Base-by-base conservation (phyloP, 306 rosid species). In the Quercus gilva region DNA sequence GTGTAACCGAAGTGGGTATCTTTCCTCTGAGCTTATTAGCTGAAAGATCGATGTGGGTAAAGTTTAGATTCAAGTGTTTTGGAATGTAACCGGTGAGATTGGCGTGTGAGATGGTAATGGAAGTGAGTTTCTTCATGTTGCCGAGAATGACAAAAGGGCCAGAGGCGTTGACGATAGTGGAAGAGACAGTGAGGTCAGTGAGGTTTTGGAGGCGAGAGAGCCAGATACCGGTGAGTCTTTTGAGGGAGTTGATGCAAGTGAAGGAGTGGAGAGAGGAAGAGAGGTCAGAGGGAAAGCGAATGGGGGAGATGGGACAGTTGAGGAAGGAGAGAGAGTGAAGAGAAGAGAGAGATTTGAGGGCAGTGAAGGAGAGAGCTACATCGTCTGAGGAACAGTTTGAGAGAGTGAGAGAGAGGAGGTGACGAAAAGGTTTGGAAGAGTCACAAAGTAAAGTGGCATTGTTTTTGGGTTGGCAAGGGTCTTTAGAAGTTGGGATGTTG, bases 271-370 rank as follows among this genome's bases (percentile, higher is more conserved):
- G 97, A n/a, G 94, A 91, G 77, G 85, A 3, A 0, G 82, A 80
- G 51, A 95, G 97, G 5, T 90, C 95, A 3, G 94, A 37, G 3
- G 99, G 99, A 80, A 95, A 80, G 78, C 86, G 97, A 64, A 95
- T 84, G 59, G 98, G 95, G 51, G 98, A 68, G 19, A 92, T 74
- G 31, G 98, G 99, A 80, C 99, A 95, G 90, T 95, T 81, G 65
- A 87, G 69, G 74, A 95, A 92, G 59, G 85, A 86, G n/a, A 95
- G 94, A 5, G 92, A 55, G n/a, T 72, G 85, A 41, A 95, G 97
- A 13, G 97, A 83, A 5, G 92, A 90, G 82, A 95, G 97, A 5
- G 99, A 95, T 52, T 90, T 89, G 83, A 95, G 97, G n/a, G 97
- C 98, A 0, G 98, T 92, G 88, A 84, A 92, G 83, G 99, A 94